phyloP scores from a whole-genome alignment of 179 eudicot genomes.

The Heliamphora ciliata region DNA sequence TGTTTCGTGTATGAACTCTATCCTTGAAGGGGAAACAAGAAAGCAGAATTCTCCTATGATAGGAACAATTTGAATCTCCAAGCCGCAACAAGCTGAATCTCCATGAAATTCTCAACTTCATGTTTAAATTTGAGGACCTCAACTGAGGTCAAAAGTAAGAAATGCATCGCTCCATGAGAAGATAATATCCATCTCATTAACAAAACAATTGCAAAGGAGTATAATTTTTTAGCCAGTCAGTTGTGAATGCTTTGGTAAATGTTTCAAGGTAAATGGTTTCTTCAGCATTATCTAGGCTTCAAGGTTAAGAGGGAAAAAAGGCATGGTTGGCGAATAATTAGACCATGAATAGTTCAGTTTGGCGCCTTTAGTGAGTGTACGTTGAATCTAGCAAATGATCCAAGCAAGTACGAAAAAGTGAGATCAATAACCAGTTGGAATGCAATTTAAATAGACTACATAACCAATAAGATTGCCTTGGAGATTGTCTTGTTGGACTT shows the following conservation, averaged over 20 bases:
- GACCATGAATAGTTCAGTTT: not conserved
- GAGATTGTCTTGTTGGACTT: too few relatives aligned
- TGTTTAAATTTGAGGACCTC: not conserved
- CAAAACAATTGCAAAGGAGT: not conserved
- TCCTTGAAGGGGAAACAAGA: too few relatives aligned
- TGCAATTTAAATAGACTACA: too few relatives aligned
- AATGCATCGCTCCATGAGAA: not conserved
- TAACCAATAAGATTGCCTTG: too few relatives aligned
- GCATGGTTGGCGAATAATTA: not conserved
- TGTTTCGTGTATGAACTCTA: not conserved
- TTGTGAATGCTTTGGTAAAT: not conserved
- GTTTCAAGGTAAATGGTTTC: not conserved
- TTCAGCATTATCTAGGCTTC: not conserved
- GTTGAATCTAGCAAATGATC: not conserved
- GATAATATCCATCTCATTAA: not conserved
- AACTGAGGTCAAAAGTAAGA: not conserved
- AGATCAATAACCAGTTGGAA: not conserved
- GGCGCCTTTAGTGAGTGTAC: not conserved
- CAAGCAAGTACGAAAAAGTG: not conserved
- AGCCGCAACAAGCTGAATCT: not conserved
- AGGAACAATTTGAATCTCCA: not conserved
- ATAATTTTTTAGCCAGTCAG: not conserved
- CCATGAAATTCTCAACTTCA: not conserved
- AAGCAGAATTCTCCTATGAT: not conserved
- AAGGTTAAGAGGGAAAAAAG: not conserved